These are phyloP conservation scores for Xylariaceae sp. DNA, from an alignment of 2,329 filamentous ascomycete species.

Conservation along the genomic window DNA sequence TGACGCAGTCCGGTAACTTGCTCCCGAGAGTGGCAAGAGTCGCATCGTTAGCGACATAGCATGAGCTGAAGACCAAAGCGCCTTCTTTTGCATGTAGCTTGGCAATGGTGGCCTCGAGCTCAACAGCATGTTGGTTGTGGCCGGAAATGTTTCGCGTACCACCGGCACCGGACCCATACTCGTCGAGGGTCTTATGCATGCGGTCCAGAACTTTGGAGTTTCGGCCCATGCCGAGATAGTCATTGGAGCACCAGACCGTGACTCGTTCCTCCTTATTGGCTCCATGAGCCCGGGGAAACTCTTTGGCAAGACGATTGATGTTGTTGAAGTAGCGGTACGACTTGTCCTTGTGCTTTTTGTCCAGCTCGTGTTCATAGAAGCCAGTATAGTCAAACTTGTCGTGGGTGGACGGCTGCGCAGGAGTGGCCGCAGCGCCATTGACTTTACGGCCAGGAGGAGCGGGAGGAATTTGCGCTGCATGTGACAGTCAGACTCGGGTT, in stretches of 20 bases:
- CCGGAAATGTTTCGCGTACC: constrained; percentile 97
- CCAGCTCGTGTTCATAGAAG: constrained; percentile 84
- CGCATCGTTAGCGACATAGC: constrained; percentile 97
- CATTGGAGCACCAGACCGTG: constrained; percentile 98
- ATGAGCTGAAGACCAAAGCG: constrained; percentile 92
- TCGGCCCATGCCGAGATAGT: constrained; percentile 96
- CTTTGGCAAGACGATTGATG: constrained; percentile 95
- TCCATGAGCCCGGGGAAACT: constrained; percentile 95
- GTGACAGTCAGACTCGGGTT: constrained; percentile 16
- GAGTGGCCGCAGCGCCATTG: constrained; percentile 24
- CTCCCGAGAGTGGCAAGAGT: constrained; percentile 95
- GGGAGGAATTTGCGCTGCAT: constrained; percentile 35
- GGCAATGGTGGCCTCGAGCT: constrained; percentile 75
- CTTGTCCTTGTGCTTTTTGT: constrained; percentile 99
- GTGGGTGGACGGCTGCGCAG: constrained; percentile 22
- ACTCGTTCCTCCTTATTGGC: constrained; percentile 76
- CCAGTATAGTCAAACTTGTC: constrained; percentile 83
- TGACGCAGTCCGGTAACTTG: constrained; percentile 93
- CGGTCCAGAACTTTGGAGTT: constrained; percentile 80
- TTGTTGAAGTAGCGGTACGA: constrained; percentile 99
- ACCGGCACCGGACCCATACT: constrained; percentile 90
- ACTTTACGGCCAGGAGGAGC: constrained; percentile 27
- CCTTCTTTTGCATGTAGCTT: constrained; percentile 88
- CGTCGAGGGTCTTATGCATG: constrained; percentile 94
- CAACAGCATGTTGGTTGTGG: constrained; percentile 91